These are phyloP conservation scores for Phytophthora pluvialis DNA, from an alignment of 352 stramenopile genomes.

Conservation along the genomic window DNA sequence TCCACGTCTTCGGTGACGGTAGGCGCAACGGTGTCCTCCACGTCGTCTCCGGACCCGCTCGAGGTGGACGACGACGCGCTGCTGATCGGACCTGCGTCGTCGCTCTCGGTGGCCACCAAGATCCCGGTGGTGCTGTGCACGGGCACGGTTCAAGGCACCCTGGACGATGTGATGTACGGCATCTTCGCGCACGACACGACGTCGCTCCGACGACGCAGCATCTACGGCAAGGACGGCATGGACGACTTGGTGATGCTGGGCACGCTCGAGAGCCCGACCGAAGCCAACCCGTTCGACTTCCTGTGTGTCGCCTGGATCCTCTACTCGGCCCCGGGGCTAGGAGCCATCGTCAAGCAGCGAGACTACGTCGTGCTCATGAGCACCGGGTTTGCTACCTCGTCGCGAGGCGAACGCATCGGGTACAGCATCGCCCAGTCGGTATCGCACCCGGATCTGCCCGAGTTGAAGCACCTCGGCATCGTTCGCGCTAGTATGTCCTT, in stretches of 20 bases:
- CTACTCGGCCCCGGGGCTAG: conserved; percentile 38
- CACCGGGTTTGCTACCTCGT: conserved; percentile 40
- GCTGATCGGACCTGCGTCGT: conserved; percentile 52
- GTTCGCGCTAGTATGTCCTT: conserved; percentile 52
- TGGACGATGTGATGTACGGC: conserved; percentile 67
- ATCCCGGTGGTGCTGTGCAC: conserved; percentile 42
- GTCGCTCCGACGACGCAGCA: conserved; percentile 37
- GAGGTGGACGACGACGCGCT: conserved; percentile 20
- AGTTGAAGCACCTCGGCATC: conserved; percentile 41
- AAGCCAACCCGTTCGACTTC: conserved; percentile 50
- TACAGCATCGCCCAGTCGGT: conserved; percentile 57
- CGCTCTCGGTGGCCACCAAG: conserved; percentile 48
- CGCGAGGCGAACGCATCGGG: conserved; percentile 53
- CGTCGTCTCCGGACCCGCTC: conserved; percentile 15
- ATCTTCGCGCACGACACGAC: conserved; percentile 46
- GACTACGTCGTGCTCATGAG: conserved; percentile 50
- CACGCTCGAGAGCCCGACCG: conserved; percentile 44
- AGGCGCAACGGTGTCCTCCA: conserved; percentile 14
- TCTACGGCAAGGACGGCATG: conserved; percentile 43
- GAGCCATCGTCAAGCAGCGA: conserved; percentile 37
- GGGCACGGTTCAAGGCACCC: conserved; percentile 42
- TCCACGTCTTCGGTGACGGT: conserved; percentile 1
- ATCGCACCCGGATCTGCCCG: conserved; percentile 45
- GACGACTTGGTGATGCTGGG: conserved; percentile 49
- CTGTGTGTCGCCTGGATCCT: conserved; percentile 57